A percentile compares a stretch with the other conserved stretches of the same genome.
These are phyloP conservation scores for Coprinopsis sp. DNA, from an alignment of 768 basidiomycete genomes.

Conservation along the genomic window DNA sequence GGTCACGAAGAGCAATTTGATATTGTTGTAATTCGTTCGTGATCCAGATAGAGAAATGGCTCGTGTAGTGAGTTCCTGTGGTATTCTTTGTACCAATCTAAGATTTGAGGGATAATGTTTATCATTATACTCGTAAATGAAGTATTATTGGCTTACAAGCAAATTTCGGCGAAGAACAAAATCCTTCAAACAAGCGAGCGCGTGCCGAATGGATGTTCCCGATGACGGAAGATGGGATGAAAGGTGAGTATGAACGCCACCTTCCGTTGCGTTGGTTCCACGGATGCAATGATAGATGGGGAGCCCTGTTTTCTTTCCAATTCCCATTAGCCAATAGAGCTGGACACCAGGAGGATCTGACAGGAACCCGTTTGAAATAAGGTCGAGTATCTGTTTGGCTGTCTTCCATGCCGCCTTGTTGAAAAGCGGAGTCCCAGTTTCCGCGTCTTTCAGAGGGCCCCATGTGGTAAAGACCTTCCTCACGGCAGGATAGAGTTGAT, in stretches of 20 bases:
- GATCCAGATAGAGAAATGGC: conserved; percentile 6
- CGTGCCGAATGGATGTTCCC: conserved; percentile 19
- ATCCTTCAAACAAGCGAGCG: conserved; percentile 18
- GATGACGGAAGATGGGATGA: conserved; percentile 17
- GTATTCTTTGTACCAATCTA: conserved; percentile 1
- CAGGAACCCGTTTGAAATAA: conserved; percentile 21
- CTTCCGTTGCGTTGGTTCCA: conserved; percentile 31
- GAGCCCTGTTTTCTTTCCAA: conserved; percentile 19
- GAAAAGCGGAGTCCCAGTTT: conserved; percentile 25
- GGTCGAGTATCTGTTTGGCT: conserved; percentile 24
- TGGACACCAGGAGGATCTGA: conserved; percentile 28
- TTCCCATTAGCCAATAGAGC: conserved; percentile 16
- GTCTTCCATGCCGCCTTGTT: conserved; percentile 24
- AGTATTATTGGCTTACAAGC: conserved; percentile 12
- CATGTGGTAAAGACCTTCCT: conserved; percentile 23
- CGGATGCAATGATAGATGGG: too few species aligned
- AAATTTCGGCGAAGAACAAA: conserved; percentile 27
- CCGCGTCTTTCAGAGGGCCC: conserved; percentile 30
- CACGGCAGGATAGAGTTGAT: conserved; percentile 23
- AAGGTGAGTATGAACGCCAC: conserved; percentile 31
- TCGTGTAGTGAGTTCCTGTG: background rate
- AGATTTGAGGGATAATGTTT: background rate
- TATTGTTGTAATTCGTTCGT: background rate
- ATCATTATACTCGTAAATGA: background rate
- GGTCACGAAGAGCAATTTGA: background rate